Evolutionary conservation across 495 filamentous ascomycete genomes (phyloP).

Genomic region (Monascus purpureus): DNA sequence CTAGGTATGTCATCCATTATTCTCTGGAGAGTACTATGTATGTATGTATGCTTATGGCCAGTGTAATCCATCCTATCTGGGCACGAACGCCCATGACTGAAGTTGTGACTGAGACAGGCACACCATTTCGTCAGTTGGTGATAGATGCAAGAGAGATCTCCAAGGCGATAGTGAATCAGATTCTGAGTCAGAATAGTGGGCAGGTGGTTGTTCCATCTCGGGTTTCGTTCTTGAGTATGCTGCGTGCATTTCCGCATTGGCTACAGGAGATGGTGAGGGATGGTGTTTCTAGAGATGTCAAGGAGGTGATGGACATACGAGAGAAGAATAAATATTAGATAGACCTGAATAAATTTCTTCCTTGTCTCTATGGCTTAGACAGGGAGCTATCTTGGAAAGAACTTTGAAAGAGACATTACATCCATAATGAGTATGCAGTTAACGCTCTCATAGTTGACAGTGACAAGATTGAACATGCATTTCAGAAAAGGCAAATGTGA

Average conservation of each 20-base stretch:
- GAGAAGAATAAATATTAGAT: not conserved
- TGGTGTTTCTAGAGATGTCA: slow-evolving; percentile 12
- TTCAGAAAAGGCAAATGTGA: no score
- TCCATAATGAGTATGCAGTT: no score
- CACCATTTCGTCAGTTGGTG: slow-evolving; percentile 22
- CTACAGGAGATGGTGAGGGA: slow-evolving; percentile 23
- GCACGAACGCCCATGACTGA: slow-evolving; percentile 33
- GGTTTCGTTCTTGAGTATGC: slow-evolving; percentile 11
- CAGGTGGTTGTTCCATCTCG: slow-evolving; percentile 23
- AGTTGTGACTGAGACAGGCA: slow-evolving; percentile 21
- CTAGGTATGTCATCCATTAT: slow-evolving; percentile 15
- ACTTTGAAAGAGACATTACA: no score
- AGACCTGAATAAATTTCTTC: no score
- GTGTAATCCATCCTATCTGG: slow-evolving; percentile 31
- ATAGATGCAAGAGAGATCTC: slow-evolving; percentile 24
- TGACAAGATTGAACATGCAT: no score
- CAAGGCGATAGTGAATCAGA: slow-evolving; percentile 25
- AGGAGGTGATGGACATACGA: slow-evolving; percentile 6
- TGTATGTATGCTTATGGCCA: no score
- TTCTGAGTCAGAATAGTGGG: slow-evolving; percentile 26
- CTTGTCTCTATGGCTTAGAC: no score
- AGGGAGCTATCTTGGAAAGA: no score
- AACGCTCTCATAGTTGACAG: no score
- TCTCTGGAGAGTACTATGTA: no score
- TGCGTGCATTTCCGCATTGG: slow-evolving; percentile 28